These are phyloP conservation scores for Fraxinus pennsylvanica DNA, from an alignment of 257 asterid species.

Conservation along the genomic window DNA sequence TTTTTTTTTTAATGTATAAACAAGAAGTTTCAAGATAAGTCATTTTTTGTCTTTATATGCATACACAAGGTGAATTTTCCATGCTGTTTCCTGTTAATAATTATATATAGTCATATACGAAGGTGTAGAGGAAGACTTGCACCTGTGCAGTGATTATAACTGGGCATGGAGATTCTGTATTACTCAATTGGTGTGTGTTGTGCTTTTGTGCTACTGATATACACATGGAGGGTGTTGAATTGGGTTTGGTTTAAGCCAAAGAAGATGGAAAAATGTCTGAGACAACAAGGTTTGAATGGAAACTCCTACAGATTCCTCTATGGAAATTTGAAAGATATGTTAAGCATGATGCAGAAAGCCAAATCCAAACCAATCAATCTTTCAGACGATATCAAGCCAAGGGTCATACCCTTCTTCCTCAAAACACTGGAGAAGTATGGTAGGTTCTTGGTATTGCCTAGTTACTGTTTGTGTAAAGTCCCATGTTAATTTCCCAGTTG, in stretches of 20 bases:
- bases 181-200: conserved; percentile 4
- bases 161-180: conserved; percentile 22
- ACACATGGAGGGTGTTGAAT: conserved; percentile 39
- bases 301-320: conserved; percentile 39
- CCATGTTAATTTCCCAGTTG: neutral
- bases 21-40: neutral
- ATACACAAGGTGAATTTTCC: neutral
- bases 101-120: neutral
- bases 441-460: conserved; percentile 5
- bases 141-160: neutral
- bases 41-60: neutral
- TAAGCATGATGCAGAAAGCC: conserved; percentile 21
- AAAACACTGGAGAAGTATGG: conserved; percentile 38
- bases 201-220: conserved; percentile 2
- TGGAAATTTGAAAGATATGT: conserved; percentile 48
- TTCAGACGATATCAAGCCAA: conserved; percentile 39
- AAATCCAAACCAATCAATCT: conserved; percentile 37
- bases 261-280: conserved; percentile 38
- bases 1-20: no score
- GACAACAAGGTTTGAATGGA: conserved; percentile 49
- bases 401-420: conserved; percentile 26
- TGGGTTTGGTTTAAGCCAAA: conserved; percentile 50
- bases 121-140: neutral
- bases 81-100: neutral
- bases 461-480: neutral